phyloP scores from a whole-genome alignment of 23 red algal species.

The Rhodosorus marinus region DNA sequence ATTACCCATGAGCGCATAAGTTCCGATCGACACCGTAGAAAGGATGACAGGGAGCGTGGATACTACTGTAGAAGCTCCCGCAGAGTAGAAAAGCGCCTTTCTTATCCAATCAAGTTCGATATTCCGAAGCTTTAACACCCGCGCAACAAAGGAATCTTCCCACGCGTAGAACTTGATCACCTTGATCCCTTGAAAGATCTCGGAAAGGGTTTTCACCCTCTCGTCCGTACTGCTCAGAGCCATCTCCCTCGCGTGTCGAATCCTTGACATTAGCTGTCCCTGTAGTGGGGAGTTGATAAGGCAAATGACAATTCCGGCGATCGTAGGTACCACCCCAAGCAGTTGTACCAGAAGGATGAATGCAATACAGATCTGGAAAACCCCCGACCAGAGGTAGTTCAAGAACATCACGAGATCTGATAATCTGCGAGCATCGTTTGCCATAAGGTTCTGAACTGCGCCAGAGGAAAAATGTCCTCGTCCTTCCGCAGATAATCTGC shows the following conservation, averaged over 20 bases:
- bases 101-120: constrained; percentile 29
- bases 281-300: constrained; percentile 27
- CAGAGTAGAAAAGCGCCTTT: constrained; percentile 11
- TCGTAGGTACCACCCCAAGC: constrained; percentile 34
- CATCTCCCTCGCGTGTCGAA: constrained; percentile 23
- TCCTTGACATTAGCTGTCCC: constrained; percentile 12
- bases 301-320: constrained; percentile 37
- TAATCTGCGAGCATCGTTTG: constrained; percentile 42
- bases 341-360: constrained; percentile 33
- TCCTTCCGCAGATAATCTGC: constrained; percentile 30
- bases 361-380: constrained; percentile 44
- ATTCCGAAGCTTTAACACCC: constrained; percentile 14
- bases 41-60: constrained; percentile 24
- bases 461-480: constrained; percentile 33
- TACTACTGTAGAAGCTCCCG: constrained; percentile 13
- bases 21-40: constrained; percentile 21
- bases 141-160: constrained; percentile 49
- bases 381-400: constrained; percentile 31
- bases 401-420: constrained; percentile 24
- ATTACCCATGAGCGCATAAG: constrained; percentile 11
- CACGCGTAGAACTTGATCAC: constrained; percentile 83
- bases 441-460: constrained; percentile 54
- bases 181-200: constrained; percentile 68
- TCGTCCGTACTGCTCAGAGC: constrained; percentile 45
- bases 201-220: constrained; percentile 44